Conservation (phyloP, 164 flowering plant genomes). For the Chimonanthus salicifolius region DNA sequence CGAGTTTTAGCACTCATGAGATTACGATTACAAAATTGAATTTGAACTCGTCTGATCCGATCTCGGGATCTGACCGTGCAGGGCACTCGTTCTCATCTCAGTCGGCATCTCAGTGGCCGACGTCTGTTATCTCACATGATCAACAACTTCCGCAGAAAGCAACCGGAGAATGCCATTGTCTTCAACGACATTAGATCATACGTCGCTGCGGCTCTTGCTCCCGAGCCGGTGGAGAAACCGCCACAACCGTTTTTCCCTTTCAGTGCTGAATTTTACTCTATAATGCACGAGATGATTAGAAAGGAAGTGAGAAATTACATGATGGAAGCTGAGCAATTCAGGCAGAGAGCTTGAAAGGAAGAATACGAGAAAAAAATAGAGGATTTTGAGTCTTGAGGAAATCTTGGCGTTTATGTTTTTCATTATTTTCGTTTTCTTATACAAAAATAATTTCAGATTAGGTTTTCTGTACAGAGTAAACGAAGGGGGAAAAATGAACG, state of each 20-base stretch:
- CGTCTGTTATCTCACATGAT: not conserved
- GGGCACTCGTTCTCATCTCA: constrained; percentile 1
- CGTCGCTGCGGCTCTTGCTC: not conserved
- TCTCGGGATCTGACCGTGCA: constrained; percentile 2
- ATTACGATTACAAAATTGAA: constrained; percentile 20
- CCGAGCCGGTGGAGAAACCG: not conserved
- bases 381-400: too few relatives aligned
- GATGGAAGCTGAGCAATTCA: constrained; percentile 26
- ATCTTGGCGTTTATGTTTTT: too few relatives aligned
- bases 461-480: too few relatives aligned
- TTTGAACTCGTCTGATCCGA: not conserved
- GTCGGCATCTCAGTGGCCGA: constrained; percentile 4
- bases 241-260: constrained; percentile 12
- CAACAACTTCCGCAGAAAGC: not conserved
- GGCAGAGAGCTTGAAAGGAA: too few relatives aligned
- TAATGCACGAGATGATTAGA: constrained; percentile 88
- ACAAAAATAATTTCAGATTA: too few relatives aligned
- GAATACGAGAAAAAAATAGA: too few relatives aligned
- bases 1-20: constrained; percentile 19
- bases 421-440: too few relatives aligned
- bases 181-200: not conserved
- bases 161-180: not conserved
- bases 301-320: constrained; percentile 81
- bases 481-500: too few relatives aligned
- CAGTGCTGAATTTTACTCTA: constrained; percentile 51